Evolutionary conservation across 805 yeast species (phyloP).

Genomic region (Nakazawaea wickerhamii): DNA sequence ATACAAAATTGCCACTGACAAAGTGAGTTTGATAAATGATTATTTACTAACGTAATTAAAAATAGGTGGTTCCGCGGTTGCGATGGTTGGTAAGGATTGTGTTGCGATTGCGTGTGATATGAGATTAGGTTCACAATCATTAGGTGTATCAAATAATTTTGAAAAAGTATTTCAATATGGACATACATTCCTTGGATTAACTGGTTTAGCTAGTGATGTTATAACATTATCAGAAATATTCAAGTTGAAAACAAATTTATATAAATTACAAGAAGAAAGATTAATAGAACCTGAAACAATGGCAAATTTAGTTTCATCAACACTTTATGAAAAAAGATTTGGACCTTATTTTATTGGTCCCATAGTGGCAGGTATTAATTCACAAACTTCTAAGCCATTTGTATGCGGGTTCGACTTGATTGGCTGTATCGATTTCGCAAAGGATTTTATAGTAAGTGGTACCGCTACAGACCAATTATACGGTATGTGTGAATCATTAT

Average conservation of each 20-base stretch:
- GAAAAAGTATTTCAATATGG: slow-evolving; percentile 88
- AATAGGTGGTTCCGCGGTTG: slow-evolving; percentile 90
- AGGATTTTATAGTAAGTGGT: slow-evolving; percentile 93
- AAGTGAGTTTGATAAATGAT: not conserved
- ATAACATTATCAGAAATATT: slow-evolving; percentile 77
- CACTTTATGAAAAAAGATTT: slow-evolving; percentile 84
- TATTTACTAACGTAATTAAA: not conserved
- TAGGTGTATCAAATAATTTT: slow-evolving; percentile 88
- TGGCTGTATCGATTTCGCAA: slow-evolving; percentile 93
- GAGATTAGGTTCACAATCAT: slow-evolving; percentile 88
- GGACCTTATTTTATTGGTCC: slow-evolving; percentile 98
- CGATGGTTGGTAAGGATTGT: slow-evolving; percentile 98
- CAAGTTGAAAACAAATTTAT: slow-evolving; percentile 79
- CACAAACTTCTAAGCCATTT: slow-evolving; percentile 78
- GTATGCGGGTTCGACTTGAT: slow-evolving; percentile 94
- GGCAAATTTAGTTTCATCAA: slow-evolving; percentile 86
- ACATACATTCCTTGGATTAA: slow-evolving; percentile 81
- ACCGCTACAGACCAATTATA: slow-evolving; percentile 95
- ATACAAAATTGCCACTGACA: slow-evolving; percentile 1
- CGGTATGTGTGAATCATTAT: slow-evolving; percentile 97
- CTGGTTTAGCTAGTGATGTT: slow-evolving; percentile 95
- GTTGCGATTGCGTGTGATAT: slow-evolving; percentile 96
- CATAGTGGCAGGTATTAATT: slow-evolving; percentile 88
- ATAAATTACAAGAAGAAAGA: slow-evolving; percentile 88
- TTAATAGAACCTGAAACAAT: slow-evolving; percentile 88